Evolutionary conservation across 768 basidiomycete species (phyloP), one percentile per base, ranked within the genome.

Genomic region (Pleurotus platypus): DNA sequence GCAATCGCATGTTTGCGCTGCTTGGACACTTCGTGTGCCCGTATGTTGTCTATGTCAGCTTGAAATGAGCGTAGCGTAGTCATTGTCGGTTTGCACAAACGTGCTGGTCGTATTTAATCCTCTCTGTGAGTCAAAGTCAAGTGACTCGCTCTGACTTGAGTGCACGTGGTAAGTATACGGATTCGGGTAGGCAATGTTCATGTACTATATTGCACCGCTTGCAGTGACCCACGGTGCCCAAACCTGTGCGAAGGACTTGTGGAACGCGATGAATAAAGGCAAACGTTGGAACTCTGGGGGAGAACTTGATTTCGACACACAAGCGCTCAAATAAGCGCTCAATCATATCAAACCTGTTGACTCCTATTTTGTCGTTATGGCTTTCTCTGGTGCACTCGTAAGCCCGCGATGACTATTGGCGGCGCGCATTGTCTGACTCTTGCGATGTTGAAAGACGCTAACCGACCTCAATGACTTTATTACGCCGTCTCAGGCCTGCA

Each of bases 401-500:
- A 40, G 30, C 27, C 42, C 27, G 43, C 30, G 30, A 35, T 35
- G 30, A 35, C 30, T 35, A 35, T 35, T 35, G 30, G 30, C 8
- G 30, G 9, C 30, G 30, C 11, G 11, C 30, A 35, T 35, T 35
- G 30, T 35, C 30, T 35, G 30, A 35, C 30, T 11, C 30, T 35
- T 35, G 30, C 49, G 57, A 55, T 2, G 43, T 56, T 57, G 30
- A 30, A 53, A 94, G 92, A 94, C 90, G 7, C 75, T 98, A 47
- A 93, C 92, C 16, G 95, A 96, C 72, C 80, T 98, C 49, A 98
- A 98, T 69, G 97, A 98, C 72, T 99, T 94, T 70, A 92, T 99
- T 43, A 90, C 92, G 0, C 97, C 97, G 1, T 90, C 94, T 1
- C 96, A 98, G 73, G 90, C 90, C 16, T 99, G 97, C 72, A 98